phyloP scores from a whole-genome alignment of 1,139 yeast genomes.

The Geotrichum restrictum region DNA sequence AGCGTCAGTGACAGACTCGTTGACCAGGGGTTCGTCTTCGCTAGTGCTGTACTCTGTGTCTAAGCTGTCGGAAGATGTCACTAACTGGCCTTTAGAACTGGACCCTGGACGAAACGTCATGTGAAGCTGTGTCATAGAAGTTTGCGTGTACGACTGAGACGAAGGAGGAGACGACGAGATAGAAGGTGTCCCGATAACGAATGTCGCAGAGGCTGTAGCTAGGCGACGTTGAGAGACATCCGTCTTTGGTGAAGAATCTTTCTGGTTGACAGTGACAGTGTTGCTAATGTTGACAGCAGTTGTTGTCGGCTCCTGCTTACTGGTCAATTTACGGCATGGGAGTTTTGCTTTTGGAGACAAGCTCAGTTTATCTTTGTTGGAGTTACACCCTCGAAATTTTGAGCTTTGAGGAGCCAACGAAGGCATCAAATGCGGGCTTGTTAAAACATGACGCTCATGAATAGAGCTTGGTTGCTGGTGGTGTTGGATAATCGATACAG shows the following conservation, averaged over 20 bases:
- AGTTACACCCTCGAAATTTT: neutral
- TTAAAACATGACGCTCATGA: neutral
- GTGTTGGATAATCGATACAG: conserved; percentile 8
- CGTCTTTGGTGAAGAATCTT: neutral
- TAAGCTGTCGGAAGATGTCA: conserved; percentile 6
- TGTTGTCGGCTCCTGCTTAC: neutral
- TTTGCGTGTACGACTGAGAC: conserved; percentile 3
- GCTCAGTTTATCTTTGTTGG: neutral
- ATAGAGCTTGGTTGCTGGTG: conserved; percentile 5
- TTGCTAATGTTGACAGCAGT: neutral
- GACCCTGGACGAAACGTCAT: conserved; percentile 5
- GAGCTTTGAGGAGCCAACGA: neutral
- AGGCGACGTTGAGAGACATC: conserved; percentile 1
- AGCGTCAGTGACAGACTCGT: neutral
- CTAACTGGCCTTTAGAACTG: neutral
- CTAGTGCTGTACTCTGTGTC: conserved; percentile 5
- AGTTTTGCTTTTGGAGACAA: neutral
- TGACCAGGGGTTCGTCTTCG: neutral
- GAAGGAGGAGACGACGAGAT: conserved; percentile 1
- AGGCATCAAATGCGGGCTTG: neutral
- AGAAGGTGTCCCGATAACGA: conserved; percentile 6
- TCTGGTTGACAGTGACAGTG: neutral
- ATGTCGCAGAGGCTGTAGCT: conserved; percentile 8
- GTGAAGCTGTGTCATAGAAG: conserved; percentile 2
- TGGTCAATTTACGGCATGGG: neutral